Base-by-base conservation (phyloP, 108 stramenopile genomes). In the Bacterosira constricta region DNA sequence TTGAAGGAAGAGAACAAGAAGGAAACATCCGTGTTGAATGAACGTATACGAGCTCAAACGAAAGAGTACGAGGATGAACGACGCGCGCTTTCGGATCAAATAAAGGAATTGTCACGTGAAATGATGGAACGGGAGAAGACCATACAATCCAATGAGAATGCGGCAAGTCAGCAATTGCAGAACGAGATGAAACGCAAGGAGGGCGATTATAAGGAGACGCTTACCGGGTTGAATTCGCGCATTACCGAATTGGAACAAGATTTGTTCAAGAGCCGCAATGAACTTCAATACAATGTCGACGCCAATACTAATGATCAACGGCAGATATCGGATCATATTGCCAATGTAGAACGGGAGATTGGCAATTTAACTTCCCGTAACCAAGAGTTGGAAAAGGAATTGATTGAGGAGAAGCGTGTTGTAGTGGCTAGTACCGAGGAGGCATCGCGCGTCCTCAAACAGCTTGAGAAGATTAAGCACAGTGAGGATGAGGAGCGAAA, bases 331-430 rank as follows among this genome's bases (percentile, higher is more conserved):
- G 63, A 45, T n/a, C 69, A 55, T 18, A 71, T 79, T 42, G 63
- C 69, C 27, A 4, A 27, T n/a, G 26, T 79, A 53, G 77, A 79
- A 52, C 69, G 60, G 15, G 69, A 69, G 34, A 69, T 69, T 32
- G 18, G 21, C 3, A 57, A 18, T 38, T 57, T 73, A 26, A 21
- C 47, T 1, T 46, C 61, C 5, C 47, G 37, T 1, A 73, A 63
- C 57, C 39, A 63, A 56, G 69, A 79, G 30, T 66, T 79, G 69
- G 77, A 79, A 45, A 64, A 56, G 49, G 77, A 79, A 27, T 30
- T 79, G 20, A 57, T 71, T 23, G 61, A 79, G 45, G 69, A 79
- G 45, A 79, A 71, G 41, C 53, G 63, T 13, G 17, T 60, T 10
- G 64, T 79, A 4, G 69, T 79, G 27, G 47, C 69, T 9, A 79